These are phyloP conservation scores for rapeseed (Brassica napus) DNA, from an alignment of 345 rosid species.

Conservation along the genomic window DNA sequence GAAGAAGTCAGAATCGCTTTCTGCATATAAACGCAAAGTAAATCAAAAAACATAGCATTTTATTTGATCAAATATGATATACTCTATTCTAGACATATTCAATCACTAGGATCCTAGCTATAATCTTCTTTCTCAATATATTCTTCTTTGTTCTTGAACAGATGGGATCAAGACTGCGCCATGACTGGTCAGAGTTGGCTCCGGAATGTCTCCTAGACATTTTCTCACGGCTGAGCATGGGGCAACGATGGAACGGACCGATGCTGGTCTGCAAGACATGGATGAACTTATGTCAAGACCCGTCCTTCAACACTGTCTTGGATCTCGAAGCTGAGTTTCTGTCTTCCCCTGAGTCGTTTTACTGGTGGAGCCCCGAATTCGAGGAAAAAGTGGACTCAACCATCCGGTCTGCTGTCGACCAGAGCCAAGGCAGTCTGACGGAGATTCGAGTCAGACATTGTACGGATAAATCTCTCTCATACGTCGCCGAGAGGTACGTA, in stretches of 20 bases:
- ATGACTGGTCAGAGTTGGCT: slow-evolving; percentile 37
- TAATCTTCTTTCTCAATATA: not conserved
- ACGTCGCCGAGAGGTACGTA: slow-evolving; percentile 61
- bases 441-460: slow-evolving; percentile 46
- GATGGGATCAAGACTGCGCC: slow-evolving; percentile 16
- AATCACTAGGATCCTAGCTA: not conserved
- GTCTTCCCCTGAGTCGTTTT: slow-evolving; percentile 37
- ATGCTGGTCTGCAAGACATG: slow-evolving; percentile 75
- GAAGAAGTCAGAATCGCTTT: not conserved
- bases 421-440: slow-evolving; percentile 52
- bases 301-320: slow-evolving; percentile 51
- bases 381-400: slow-evolving; percentile 60
- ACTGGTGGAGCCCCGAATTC: slow-evolving; percentile 62
- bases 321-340: slow-evolving; percentile 60
- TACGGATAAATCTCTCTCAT: slow-evolving; percentile 55
- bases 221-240: slow-evolving; percentile 58
- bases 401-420: slow-evolving; percentile 51
- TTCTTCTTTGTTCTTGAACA: not conserved
- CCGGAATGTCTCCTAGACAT: slow-evolving; percentile 59
- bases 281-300: slow-evolving; percentile 58
- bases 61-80: not conserved
- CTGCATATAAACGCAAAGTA: not conserved
- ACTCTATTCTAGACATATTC: not conserved
- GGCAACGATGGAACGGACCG: slow-evolving; percentile 69
- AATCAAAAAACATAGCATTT: not conserved